Percentiles rank a stretch among this genome's conserved stretches.
These are phyloP conservation scores for Dimocarpus longan DNA, from an alignment of 345 rosid genomes.

Conservation along the genomic window DNA sequence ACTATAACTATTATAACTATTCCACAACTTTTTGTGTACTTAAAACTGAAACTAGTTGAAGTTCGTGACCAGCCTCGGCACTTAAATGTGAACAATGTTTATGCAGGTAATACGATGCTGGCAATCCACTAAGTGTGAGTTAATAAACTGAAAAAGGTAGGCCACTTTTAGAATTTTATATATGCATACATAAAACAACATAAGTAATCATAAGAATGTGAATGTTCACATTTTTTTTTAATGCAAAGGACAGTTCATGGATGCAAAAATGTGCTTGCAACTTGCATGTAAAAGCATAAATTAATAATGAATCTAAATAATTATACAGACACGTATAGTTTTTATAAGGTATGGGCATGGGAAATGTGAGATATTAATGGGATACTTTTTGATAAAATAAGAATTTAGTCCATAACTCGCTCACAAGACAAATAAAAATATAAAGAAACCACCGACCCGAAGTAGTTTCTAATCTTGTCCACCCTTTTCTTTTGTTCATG, in stretches of 20 bases:
- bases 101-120: background rate
- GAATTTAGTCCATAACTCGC: constrained; percentile 1
- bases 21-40: background rate
- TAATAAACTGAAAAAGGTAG: background rate
- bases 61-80: background rate
- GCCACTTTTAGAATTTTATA: constrained; percentile 1
- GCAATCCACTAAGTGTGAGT: background rate
- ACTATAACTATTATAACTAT: too few species aligned
- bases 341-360: background rate
- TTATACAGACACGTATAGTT: background rate
- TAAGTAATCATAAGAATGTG: background rate
- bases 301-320: background rate
- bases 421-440: background rate
- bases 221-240: background rate
- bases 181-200: background rate
- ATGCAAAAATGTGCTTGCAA: background rate
- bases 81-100: background rate
- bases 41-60: background rate
- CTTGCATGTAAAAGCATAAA: background rate
- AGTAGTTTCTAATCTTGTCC: background rate
- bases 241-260: background rate
- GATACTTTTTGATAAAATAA: background rate
- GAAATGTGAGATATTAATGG: background rate
- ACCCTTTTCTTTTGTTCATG: background rate
- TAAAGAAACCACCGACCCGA: background rate